Percentiles rank a stretch among this genome's conserved stretches.
Conservation (phyloP, 106 monocot species). For the Apostasia shenzhenica region DNA sequence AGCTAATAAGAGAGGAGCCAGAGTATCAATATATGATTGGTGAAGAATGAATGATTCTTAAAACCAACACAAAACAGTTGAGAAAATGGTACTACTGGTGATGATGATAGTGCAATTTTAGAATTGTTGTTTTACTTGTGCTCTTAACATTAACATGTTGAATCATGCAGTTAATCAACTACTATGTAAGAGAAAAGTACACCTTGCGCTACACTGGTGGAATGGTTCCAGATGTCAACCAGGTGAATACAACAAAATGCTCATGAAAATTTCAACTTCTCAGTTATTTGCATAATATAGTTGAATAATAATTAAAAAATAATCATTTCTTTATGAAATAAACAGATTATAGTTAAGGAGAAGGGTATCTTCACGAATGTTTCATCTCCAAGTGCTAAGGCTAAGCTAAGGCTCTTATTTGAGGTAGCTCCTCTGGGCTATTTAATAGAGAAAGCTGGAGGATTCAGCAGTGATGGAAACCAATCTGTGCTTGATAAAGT, state of each 20-base stretch:
- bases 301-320: neutral
- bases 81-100: too few relatives aligned
- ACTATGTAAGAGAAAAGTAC: slow-evolving; percentile 91
- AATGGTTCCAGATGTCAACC: slow-evolving; percentile 98
- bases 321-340: neutral
- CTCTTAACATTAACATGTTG: neutral
- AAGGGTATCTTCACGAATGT: slow-evolving; percentile 98
- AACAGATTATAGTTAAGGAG: slow-evolving; percentile 96
- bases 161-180: slow-evolving; percentile 33
- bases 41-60: too few relatives aligned
- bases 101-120: too few relatives aligned
- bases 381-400: slow-evolving; percentile 74
- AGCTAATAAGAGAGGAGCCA: too few relatives aligned
- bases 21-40: too few relatives aligned
- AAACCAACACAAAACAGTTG: too few relatives aligned
- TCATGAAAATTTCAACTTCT: too few relatives aligned
- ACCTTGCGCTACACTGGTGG: slow-evolving; percentile 99
- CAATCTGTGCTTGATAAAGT: slow-evolving; percentile 87
- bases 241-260: slow-evolving; percentile 25
- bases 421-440: slow-evolving; percentile 91
- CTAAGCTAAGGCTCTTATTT: slow-evolving; percentile 85
- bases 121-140: too few relatives aligned
- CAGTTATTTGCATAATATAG: too few relatives aligned
- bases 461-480: slow-evolving; percentile 86
- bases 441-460: slow-evolving; percentile 88